These are phyloP conservation scores for Abortiporus biennis DNA, from an alignment of 1,284 basidiomycete species.

Conservation along the genomic window DNA sequence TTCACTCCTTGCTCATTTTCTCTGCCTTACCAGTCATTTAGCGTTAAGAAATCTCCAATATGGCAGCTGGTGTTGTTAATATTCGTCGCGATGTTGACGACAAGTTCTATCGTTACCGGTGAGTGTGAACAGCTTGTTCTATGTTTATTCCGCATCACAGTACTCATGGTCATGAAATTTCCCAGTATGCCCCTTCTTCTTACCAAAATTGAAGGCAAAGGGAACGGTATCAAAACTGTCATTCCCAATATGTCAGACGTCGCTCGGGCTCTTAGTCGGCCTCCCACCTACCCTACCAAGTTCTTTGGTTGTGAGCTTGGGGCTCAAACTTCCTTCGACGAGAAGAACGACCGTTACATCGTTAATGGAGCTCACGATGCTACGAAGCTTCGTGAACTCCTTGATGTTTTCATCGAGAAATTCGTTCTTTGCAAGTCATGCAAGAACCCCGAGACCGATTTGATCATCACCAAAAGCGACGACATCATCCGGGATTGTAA, in stretches of 20 bases:
- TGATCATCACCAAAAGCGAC: conserved; percentile 86
- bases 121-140: no score
- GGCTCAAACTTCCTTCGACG: conserved; percentile 94
- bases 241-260: conserved; percentile 99
- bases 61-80: conserved; percentile 89
- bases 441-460: conserved; percentile 99
- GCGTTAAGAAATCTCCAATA: conserved; percentile 61
- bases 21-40: conserved; percentile 21
- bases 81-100: conserved; percentile 98
- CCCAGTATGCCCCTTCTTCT: conserved; percentile 88
- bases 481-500: conserved; percentile 96
- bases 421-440: conserved; percentile 97
- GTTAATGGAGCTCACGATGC: conserved; percentile 98
- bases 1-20: conserved; percentile 3
- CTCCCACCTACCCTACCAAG: conserved; percentile 96
- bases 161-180: conserved; percentile 3
- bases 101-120: conserved; percentile 88
- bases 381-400: conserved; percentile 87
- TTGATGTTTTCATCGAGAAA: conserved; percentile 96
- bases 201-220: conserved; percentile 98
- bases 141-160: neutral
- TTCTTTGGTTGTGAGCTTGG: conserved; percentile 99
- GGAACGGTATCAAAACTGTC: conserved; percentile 99
- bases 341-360: conserved; percentile 97
- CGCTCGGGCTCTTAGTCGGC: conserved; percentile 90